phyloP scores from a whole-genome alignment of 2,329 filamentous ascomycete species.

The Trichocomaceae sp. region DNA sequence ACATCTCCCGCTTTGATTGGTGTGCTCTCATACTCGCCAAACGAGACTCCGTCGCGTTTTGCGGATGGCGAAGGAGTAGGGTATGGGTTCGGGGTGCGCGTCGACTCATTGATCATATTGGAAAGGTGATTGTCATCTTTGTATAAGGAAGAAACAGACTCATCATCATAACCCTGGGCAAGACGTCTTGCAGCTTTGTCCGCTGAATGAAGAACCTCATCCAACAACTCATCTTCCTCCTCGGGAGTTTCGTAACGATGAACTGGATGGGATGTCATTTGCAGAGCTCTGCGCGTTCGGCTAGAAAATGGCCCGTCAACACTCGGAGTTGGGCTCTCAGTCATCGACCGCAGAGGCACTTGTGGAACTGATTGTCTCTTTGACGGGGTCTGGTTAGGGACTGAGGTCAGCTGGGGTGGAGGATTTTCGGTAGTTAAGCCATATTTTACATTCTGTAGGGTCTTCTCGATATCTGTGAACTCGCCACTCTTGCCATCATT shows the following conservation, averaged over 20 bases:
- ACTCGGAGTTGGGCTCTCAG: conserved; percentile 23
- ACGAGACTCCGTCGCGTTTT: conserved; percentile 69
- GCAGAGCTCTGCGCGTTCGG: conserved; percentile 70
- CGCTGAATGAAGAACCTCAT: conserved; percentile 76
- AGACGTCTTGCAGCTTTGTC: conserved; percentile 67
- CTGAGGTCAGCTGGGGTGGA: conserved; percentile 30
- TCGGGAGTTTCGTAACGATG: conserved; percentile 90
- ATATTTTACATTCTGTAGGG: conserved; percentile 54
- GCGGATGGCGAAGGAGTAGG: conserved; percentile 74
- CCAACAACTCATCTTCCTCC: conserved; percentile 91
- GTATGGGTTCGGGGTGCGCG: conserved; percentile 46
- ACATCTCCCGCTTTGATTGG: conserved; percentile 63
- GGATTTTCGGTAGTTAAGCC: conserved; percentile 45
- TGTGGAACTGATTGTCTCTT: conserved; percentile 38
- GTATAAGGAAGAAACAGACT: conserved; percentile 44
- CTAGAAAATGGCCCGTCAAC: conserved; percentile 58
- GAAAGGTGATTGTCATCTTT: conserved; percentile 40
- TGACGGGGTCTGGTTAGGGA: conserved; percentile 21
- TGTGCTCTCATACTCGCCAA: conserved; percentile 50
- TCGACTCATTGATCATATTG: conserved; percentile 23
- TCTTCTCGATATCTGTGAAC: conserved; percentile 55
- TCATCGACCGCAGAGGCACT: conserved; percentile 24
- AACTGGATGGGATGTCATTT: conserved; percentile 62
- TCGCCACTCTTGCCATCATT: conserved; percentile 44
- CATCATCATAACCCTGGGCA: conserved; percentile 40